These are phyloP conservation scores for Phanerochaete carnosa DNA, from an alignment of 768 basidiomycete species.

Conservation along the genomic window DNA sequence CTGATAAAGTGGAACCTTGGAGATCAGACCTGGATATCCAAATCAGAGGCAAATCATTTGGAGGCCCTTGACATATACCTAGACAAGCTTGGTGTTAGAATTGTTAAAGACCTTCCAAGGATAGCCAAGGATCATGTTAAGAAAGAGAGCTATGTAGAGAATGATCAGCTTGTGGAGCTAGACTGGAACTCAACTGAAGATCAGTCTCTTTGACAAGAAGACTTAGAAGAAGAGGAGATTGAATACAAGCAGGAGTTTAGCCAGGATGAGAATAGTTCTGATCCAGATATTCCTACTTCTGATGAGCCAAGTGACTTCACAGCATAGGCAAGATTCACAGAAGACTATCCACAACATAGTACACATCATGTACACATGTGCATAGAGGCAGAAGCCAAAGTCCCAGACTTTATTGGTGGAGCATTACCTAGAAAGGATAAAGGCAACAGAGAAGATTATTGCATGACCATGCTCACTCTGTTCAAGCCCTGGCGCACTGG, in stretches of 20 bases:
- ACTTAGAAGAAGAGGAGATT: neutral
- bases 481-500: constrained; percentile 2
- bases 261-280: neutral
- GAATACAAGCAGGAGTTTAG: neutral
- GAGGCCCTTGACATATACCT: neutral
- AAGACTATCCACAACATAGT: constrained; percentile 13
- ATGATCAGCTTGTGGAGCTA: neutral
- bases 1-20: neutral
- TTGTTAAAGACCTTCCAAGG: neutral
- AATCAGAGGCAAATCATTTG: neutral
- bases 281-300: no score
- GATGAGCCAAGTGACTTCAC: no score
- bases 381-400: neutral
- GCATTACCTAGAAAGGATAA: constrained; percentile 25
- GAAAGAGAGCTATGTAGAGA: no score
- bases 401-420: constrained; percentile 30
- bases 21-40: neutral
- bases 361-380: constrained; percentile 25
- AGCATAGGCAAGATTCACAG: no score
- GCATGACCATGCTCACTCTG: constrained; percentile 19
- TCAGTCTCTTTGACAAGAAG: neutral
- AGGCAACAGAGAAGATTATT: constrained; percentile 16
- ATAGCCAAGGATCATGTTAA: no score
- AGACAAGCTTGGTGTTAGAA: neutral
- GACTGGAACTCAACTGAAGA: neutral